Conservation (phyloP, 148 eudicot genomes). For the Cornus controversa region DNA sequence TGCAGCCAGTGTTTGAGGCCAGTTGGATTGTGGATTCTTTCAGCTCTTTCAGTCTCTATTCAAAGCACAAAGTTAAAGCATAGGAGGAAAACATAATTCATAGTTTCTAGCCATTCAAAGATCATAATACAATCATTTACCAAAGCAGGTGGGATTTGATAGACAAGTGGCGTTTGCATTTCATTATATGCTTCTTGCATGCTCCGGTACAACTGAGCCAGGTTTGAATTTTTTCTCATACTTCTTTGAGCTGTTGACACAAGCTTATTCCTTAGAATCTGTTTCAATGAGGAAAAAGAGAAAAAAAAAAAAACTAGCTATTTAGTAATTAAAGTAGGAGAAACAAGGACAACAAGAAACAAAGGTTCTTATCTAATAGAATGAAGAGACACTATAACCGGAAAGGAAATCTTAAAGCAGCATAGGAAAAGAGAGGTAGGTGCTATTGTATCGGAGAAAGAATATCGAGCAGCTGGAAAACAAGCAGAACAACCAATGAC, state of each 20-base stretch:
- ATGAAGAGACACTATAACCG: too few species aligned
- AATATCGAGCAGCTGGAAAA: too few species aligned
- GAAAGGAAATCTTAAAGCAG: too few species aligned
- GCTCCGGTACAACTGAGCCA: conserved; percentile 67
- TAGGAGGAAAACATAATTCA: neutral
- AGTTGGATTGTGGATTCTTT: conserved; percentile 85
- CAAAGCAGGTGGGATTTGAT: conserved; percentile 76
- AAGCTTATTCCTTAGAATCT: conserved; percentile 88
- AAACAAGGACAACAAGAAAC: neutral
- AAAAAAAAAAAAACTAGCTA: neutral
- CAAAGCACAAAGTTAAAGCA: conserved; percentile 9
- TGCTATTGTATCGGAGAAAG: too few species aligned
- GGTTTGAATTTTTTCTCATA: conserved; percentile 66
- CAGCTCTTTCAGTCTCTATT: conserved; percentile 86
- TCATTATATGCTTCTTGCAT: conserved; percentile 86
- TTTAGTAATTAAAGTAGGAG: neutral
- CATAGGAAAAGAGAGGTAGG: too few species aligned
- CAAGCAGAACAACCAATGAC: too few species aligned
- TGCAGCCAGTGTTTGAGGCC: conserved; percentile 67
- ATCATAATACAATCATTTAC: conserved; percentile 30
- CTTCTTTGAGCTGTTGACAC: conserved; percentile 76
- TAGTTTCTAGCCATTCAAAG: conserved; percentile 1
- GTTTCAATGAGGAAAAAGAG: conserved; percentile 24
- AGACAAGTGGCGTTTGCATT: conserved; percentile 94
- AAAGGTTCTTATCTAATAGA: neutral